Evolutionary conservation across 2,329 filamentous ascomycete species (phyloP), one percentile per base, ranked within the genome.

Genomic region (Trichothecium roseum): DNA sequence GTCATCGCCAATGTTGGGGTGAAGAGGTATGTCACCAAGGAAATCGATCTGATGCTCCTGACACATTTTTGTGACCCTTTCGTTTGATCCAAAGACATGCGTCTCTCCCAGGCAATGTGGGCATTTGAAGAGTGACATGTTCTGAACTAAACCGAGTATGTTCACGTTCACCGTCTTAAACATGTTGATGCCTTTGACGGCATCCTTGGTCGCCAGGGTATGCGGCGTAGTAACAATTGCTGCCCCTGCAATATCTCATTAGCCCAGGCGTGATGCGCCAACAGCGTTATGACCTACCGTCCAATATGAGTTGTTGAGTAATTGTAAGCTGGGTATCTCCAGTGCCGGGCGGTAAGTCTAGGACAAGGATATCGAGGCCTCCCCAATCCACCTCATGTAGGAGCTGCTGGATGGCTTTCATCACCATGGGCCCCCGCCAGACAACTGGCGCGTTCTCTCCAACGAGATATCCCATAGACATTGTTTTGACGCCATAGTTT

Each of bases 401-500:
- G 5, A 98, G 76, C 54, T 98, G 91, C 47, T 95, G 88, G 44
- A 98, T 71, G 0, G 91, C 91, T 53, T 96, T 98, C 71, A 94
- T 93, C 12, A 96, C 84, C 88, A 98, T 95, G 3, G 94, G 72
- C 0, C 91, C 91, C 35, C 91, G 78, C 91, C 91, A 98, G 22
- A 91, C 88, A 13, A 98, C 82, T 0, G 88, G 85, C 5, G 84
- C 82, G 9, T 78, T 72, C 44, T 86, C 80, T 15, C 74, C 75
- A 2, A 94, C 78, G 1, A 98, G 71, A 45, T 94, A 96, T 34
- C 91, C 91, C 84, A 98, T 96, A 0, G 88, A 95, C 91, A 98
- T 98, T 37, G 87, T 93, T 60, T 93, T 93, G 38, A 98, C 73
- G 28, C 91, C 91, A 63, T 96, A 96, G 53, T 94, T 94, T 16